Evolutionary conservation across 2,329 filamentous ascomycete genomes (phyloP).

Genomic region (Rutstroemia sp.): DNA sequence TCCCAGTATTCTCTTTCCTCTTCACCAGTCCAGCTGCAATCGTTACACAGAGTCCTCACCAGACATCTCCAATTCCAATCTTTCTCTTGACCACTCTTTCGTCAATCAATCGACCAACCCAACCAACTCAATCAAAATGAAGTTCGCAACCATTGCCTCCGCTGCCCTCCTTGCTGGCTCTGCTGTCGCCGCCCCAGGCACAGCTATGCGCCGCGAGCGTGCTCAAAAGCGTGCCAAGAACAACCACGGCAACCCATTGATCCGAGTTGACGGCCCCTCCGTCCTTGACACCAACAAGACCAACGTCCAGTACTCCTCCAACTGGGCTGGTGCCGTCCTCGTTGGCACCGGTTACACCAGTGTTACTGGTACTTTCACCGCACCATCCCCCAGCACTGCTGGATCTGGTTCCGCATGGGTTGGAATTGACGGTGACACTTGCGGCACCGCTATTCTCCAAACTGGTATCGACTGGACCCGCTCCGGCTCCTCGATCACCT

Average conservation of each 20-base stretch:
- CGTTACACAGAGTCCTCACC: neutral
- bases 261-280: constrained; percentile 28
- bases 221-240: constrained; percentile 18
- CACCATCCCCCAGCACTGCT: constrained; percentile 42
- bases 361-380: constrained; percentile 46
- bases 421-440: constrained; percentile 54
- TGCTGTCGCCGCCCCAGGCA: constrained; percentile 38
- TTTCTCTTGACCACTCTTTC: neutral
- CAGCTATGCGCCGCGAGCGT: constrained; percentile 34
- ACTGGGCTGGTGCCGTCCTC: constrained; percentile 54
- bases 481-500: constrained; percentile 35
- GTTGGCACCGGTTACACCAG: constrained; percentile 41
- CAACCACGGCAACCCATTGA: constrained; percentile 25
- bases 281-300: constrained; percentile 31
- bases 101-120: neutral
- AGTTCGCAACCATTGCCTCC: constrained; percentile 35
- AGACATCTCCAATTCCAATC: neutral
- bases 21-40: constrained; percentile 7
- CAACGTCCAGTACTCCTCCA: constrained; percentile 43
- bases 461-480: constrained; percentile 50
- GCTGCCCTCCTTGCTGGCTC: constrained; percentile 35
- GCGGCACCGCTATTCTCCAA: constrained; percentile 45
- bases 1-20: neutral
- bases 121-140: constrained; percentile 36
- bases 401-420: constrained; percentile 40